Evolutionary conservation across 345 rosid species (phyloP), one percentile per base, ranked within the genome.

Genomic region (Citrus australasica): DNA sequence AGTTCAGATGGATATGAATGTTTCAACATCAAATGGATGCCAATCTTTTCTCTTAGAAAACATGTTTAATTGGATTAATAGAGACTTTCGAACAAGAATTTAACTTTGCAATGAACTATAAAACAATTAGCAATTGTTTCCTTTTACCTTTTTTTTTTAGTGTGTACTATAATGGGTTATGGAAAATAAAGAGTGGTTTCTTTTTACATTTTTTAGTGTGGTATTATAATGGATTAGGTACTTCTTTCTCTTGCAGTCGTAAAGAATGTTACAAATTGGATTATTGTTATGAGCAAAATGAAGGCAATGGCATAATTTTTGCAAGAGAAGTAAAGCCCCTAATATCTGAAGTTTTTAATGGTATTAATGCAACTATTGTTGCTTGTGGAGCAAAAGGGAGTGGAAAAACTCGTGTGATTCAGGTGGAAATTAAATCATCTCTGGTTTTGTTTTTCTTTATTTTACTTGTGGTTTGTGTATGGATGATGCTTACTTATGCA

Each of bases 381-480:
- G 97, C 94, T 4, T 85, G 56, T 7, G 98, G 98, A 80, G 93
- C 98, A 14, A 87, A 89, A 78, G 81, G 85, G 75, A 87, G 90
- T 16, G 97, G 94, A 33, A 94, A 92, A 79, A 87, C 91, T 19
- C 76, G 79, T 80, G 60, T 88, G 17, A 83, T 91, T 24, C 90
- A 90, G 95, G 97, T 94, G 61, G 28, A 69, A 9, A 10, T 73
- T 8, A 1, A 28, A 2, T 38, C 7, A 13, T 28, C 53, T 2
- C 32, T 27, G 27, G 71, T n/a, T 73, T 53, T 55, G 9, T 64
- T 35, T 2, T 11, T 68, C 61, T 51, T 40, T 17, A 9, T 35
- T 22, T 48, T 21, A 37, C 59, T 76, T 48, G 1, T 62, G 40
- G 40, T 32, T 38, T 17, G 10, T 28, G n/a, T 22, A 25, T 38